Evolutionary conservation across 2,329 filamentous ascomycete species (phyloP), one percentile per base, ranked within the genome.

Genomic region (Penicillium italicum): DNA sequence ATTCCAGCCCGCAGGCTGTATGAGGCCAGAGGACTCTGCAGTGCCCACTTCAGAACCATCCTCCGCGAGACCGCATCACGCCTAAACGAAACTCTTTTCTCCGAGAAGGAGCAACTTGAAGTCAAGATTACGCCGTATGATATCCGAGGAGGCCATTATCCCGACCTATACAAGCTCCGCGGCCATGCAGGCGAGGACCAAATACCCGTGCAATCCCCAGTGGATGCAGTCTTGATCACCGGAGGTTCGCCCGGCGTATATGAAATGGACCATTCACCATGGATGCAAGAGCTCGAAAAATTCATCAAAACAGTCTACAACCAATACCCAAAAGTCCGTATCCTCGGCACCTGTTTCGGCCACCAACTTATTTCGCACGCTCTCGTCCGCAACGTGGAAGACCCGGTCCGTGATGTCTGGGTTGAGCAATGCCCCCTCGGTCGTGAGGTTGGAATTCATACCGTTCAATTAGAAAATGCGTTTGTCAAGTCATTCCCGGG

Each of bases 321-420:
- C 0, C 34, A 64, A 0, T 70, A 67, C 46, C 66, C 70, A 2
- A 38, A 66, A 22, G 69, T 73, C 4, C 67, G 66, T 16, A 57
- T 72, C 7, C 66, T 73, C 44, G 71, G 70, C 9, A 71, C 70
- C 2, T 73, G 71, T 50, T 73, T 72, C 57, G 71, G 69, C 0
- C 69, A 71, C 45, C 69, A 71, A 55, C 55, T 70, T 14, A 62
- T 71, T 36, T 61, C 62, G 11, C 62, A 65, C 54, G 56, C 59
- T 12, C 55, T 65, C n/a, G 57, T 65, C 14, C 63, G 62, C 36
- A 53, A 54, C 36, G 53, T 56, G 1, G 46, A 63, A 4, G 60
- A 65, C 28, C 36, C 55, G 0, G 54, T 59, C n/a, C 60, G 60
- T 18, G 63, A 65, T 24, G 60, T 65, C 9, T 65, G 61, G 38